A percentile compares a stretch with the other conserved stretches of the same genome.
These are phyloP conservation scores for Sherardia arvensis DNA, from an alignment of 257 asterid species.

Conservation along the genomic window DNA sequence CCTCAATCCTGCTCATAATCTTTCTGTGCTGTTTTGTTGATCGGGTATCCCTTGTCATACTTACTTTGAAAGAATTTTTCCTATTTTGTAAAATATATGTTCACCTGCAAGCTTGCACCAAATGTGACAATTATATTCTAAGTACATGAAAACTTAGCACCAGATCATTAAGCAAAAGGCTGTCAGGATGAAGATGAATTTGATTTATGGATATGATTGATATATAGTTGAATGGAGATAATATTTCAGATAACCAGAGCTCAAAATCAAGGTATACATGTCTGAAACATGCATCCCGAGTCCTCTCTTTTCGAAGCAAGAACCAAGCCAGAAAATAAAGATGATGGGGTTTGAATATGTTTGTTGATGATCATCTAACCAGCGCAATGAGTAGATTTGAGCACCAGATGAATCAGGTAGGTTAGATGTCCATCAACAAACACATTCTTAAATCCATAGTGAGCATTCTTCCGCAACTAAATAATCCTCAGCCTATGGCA, in stretches of 20 bases:
- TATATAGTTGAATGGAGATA: neutral
- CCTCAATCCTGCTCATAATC: neutral
- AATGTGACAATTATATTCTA: neutral
- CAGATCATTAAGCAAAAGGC: neutral
- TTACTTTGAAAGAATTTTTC: neutral
- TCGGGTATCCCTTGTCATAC: neutral
- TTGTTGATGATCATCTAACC: conserved; percentile 20
- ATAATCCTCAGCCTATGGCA: neutral
- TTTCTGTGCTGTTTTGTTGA: neutral
- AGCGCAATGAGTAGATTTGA: neutral
- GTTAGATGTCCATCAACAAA: conserved; percentile 13
- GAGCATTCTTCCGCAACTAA: neutral
- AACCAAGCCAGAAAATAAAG: neutral
- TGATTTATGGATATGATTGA: neutral
- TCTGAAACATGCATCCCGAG: neutral
- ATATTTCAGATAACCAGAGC: neutral
- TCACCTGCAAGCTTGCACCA: neutral
- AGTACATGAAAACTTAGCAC: neutral
- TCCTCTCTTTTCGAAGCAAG: neutral
- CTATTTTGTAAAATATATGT: no score
- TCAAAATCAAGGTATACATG: neutral
- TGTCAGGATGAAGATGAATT: neutral
- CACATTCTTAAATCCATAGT: conserved; percentile 9
- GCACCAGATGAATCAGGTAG: neutral
- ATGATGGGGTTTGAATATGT: conserved; percentile 14